Base-by-base conservation (phyloP, 2,329 filamentous ascomycete genomes). In the Hymenoscyphus salicellus region DNA sequence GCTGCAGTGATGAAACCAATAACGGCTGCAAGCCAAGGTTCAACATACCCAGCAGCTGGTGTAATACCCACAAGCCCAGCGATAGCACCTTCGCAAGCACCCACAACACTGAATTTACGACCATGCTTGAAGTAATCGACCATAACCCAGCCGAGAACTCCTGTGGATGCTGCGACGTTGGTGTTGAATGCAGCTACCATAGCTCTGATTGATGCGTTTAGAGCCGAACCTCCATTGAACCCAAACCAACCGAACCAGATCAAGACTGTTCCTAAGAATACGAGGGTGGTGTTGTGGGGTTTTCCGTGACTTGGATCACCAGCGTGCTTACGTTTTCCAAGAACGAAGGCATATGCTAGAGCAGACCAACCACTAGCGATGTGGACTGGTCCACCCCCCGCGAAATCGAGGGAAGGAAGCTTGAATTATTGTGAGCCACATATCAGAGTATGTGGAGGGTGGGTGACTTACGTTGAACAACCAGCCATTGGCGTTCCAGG, bases 401-500 rank as follows among this genome's bases (percentile, higher is more conserved):
- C 72, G 28, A 73, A 74, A 57, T 74, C 72, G 5, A 74, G 69
- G 52, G 70, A 68, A 26, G 87, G 72, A 1, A 89, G 80, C 26
- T 87, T 52, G 46, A 52, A 3, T 52, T 26, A 49, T 23, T 23
- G 20, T 52, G 8, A 52, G 46, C 20, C 8, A 52, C 3, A 10
- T 52, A 23, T 5, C 20, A 20, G 23, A 52, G 20, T 14, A 52
- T 14, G 2, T 3, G 8, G 3, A 14, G n/a, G n/a, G 1, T 14
- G 11, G 10, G 20, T 23, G 20, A 59, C 57, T 28, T 41, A 59
- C 57, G 28, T 61, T 84, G 75, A 79, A 87, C 0, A 89, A 77
- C 86, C 87, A 89, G 11, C 87, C 86, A 61, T 82, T 84, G n/a
- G 81, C 72, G 70, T 89, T 89, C 87, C 87, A 89, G 3, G 85